phyloP scores from a whole-genome alignment of 768 basidiomycete genomes.

The Leccinum uliginosum region DNA sequence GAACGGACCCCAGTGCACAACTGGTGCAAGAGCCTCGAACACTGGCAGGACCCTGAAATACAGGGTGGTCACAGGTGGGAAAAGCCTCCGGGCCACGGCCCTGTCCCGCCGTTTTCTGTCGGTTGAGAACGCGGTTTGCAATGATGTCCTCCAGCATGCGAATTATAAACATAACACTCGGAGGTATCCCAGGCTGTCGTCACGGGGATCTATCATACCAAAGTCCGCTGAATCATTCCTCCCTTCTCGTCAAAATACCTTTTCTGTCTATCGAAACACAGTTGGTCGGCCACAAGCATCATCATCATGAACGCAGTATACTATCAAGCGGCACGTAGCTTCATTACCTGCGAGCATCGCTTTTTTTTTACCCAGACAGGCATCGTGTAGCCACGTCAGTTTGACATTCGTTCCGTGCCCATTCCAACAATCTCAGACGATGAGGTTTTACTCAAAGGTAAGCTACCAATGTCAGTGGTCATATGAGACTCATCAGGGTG shows the following conservation, averaged over 20 bases:
- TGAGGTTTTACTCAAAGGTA: slow-evolving; percentile 58
- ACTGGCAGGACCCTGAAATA: not conserved
- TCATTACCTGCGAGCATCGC: not conserved
- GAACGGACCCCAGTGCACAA: not conserved
- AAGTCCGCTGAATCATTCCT: not conserved
- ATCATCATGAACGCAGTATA: slow-evolving; percentile 45
- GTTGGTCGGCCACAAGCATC: not conserved
- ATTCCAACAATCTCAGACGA: slow-evolving; percentile 50
- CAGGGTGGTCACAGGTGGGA: not conserved
- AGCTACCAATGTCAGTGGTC: slow-evolving; percentile 1
- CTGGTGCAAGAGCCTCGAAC: not conserved
- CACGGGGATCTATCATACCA: not conserved
- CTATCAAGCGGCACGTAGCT: slow-evolving; percentile 37
- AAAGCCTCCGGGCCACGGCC: not conserved
- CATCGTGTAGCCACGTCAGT: slow-evolving; percentile 39
- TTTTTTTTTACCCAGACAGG: not conserved
- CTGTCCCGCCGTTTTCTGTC: not conserved
- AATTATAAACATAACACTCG: not conserved
- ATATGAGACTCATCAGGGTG: not conserved
- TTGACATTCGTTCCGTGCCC: slow-evolving; percentile 48
- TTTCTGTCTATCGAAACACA: too few species aligned
- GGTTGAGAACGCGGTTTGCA: not conserved
- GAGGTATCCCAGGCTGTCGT: slow-evolving; percentile 13
- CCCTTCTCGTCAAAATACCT: not conserved
- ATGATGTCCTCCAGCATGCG: not conserved